A percentile compares a stretch with the other conserved stretches of the same genome.
These are phyloP conservation scores for Pseudodiploospora longispora DNA, from an alignment of 2,329 filamentous ascomycete species.

Conservation along the genomic window DNA sequence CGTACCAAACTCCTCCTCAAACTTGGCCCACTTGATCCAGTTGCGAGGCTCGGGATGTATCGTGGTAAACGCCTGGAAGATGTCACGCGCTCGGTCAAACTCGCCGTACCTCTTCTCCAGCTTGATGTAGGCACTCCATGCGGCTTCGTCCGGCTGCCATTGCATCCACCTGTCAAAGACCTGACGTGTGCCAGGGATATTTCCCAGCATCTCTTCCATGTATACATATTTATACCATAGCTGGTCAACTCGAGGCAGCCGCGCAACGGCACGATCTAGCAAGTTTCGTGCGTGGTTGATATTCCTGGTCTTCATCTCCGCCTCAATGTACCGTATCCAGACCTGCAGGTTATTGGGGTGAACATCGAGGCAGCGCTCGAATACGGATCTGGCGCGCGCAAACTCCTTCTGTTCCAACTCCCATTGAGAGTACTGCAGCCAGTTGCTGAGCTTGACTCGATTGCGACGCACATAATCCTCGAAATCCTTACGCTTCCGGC, in stretches of 20 bases:
- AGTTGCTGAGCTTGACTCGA: constrained; percentile 94
- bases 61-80: constrained; percentile 83
- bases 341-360: constrained; percentile 78
- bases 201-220: constrained; percentile 96
- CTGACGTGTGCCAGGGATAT: constrained; percentile 83
- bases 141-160: constrained; percentile 94
- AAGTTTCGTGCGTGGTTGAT: constrained; percentile 96
- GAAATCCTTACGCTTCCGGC: constrained; percentile 90
- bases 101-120: constrained; percentile 93
- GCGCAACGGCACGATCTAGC: constrained; percentile 87
- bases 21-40: constrained; percentile 98
- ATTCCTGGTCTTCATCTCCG: constrained; percentile 86
- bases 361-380: constrained; percentile 89
- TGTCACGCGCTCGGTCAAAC: constrained; percentile 78
- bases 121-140: constrained; percentile 95
- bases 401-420: constrained; percentile 98
- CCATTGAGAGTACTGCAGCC: constrained; percentile 96
- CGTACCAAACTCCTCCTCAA: constrained; percentile 92
- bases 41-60: constrained; percentile 92
- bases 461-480: constrained; percentile 97
- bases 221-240: constrained; percentile 99
- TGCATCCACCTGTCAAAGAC: constrained; percentile 98
- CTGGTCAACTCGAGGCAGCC: constrained; percentile 86
- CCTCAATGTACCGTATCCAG: constrained; percentile 91
- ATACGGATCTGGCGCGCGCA: constrained; percentile 81